phyloP scores from a whole-genome alignment of 345 rosid genomes.

The thale cress (Arabidopsis thaliana) region DNA sequence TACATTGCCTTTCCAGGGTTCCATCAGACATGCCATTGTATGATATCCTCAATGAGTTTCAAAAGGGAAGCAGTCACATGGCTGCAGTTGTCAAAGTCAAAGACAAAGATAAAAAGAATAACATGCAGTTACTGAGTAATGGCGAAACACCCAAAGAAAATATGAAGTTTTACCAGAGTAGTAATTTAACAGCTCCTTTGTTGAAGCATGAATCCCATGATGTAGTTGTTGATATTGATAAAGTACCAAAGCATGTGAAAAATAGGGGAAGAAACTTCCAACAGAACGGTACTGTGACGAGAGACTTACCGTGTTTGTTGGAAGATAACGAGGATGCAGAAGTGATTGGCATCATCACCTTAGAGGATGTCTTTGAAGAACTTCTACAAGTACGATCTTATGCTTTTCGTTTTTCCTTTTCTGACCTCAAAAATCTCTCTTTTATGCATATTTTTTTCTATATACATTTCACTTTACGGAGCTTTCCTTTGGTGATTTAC shows the following conservation, averaged over 20 bases:
- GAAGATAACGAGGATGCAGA: slow-evolving; percentile 81
- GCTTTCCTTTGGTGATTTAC: slow-evolving; percentile 32
- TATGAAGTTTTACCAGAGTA: slow-evolving; percentile 37
- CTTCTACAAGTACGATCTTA: slow-evolving; percentile 66
- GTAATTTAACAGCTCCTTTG: slow-evolving; percentile 56
- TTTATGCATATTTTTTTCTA: slow-evolving; percentile 4
- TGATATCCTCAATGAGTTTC: slow-evolving; percentile 86
- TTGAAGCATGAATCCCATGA: slow-evolving; percentile 51
- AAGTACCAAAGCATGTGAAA: slow-evolving; percentile 45
- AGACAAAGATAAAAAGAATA: slow-evolving; percentile 45
- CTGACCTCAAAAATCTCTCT: slow-evolving; percentile 14
- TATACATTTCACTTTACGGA: slow-evolving; percentile 1
- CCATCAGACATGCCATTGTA: slow-evolving; percentile 86
- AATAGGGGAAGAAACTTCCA: slow-evolving; percentile 45
- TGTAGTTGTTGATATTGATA: slow-evolving; percentile 59
- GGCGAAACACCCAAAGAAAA: slow-evolving; percentile 49
- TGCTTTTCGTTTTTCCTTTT: not conserved
- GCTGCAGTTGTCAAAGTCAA: slow-evolving; percentile 80
- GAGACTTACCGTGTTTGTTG: slow-evolving; percentile 43
- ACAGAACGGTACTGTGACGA: slow-evolving; percentile 42
- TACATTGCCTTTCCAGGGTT: slow-evolving; percentile 59
- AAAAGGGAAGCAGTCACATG: slow-evolving; percentile 91
- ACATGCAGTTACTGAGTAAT: slow-evolving; percentile 34
- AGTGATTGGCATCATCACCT: slow-evolving; percentile 80
- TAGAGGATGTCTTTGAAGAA: slow-evolving; percentile 90